Conservation (phyloP, 1,139 yeast genomes). For the Casaregolazyma lundiana region DNA sequence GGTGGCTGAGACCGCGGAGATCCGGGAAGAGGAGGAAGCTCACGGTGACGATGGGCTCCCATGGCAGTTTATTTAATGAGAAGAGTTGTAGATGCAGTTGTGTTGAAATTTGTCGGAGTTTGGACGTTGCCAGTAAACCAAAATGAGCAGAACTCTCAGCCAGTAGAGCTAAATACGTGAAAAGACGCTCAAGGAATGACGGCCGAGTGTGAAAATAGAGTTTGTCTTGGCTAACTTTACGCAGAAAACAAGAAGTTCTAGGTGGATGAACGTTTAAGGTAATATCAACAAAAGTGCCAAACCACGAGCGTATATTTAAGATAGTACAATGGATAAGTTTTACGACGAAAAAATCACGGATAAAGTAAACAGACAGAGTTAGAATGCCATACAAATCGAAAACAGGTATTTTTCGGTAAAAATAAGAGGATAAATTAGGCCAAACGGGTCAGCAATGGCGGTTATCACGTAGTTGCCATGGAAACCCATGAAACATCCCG, state of each 20-base stretch:
- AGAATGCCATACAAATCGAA: neutral
- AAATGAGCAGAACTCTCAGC: no score
- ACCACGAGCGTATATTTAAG: neutral
- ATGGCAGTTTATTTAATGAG: neutral
- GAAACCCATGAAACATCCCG: neutral
- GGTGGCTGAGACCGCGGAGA: neutral
- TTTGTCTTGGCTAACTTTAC: neutral
- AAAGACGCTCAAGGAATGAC: neutral
- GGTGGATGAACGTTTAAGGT: neutral
- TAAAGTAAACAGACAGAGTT: no score
- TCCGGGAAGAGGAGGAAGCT: neutral
- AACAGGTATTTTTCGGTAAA: neutral
- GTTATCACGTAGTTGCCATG: neutral
- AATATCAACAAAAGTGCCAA: neutral
- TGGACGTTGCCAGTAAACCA: no score
- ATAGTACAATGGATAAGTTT: no score
- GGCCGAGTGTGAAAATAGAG: neutral
- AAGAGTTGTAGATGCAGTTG: neutral
- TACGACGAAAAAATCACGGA: no score
- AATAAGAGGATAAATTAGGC: neutral
- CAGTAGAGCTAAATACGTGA: no score
- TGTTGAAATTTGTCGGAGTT: no score
- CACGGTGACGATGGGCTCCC: neutral
- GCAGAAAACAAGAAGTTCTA: neutral
- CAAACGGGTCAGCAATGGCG: neutral